Percentiles rank a stretch among this genome's conserved stretches.
Evolutionary conservation across 2,329 filamentous ascomycete species (phyloP).

Genomic region (Tolypocladium tropicale): DNA sequence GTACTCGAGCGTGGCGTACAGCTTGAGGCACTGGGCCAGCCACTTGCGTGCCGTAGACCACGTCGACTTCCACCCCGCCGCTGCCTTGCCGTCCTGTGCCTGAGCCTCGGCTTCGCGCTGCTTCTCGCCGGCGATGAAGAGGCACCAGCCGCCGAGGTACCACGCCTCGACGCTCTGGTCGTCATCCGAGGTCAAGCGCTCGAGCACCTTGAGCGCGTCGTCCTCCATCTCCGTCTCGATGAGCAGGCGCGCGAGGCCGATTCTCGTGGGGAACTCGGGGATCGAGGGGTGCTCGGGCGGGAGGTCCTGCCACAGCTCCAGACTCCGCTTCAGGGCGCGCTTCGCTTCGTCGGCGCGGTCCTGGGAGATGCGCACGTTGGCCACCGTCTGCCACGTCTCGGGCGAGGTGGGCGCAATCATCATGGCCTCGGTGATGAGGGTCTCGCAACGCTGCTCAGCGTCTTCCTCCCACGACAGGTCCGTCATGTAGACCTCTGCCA

Average conservation of each 20-base stretch:
- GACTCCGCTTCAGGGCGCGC: slow-evolving; percentile 66
- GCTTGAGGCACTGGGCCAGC: slow-evolving; percentile 68
- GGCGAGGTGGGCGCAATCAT: slow-evolving; percentile 70
- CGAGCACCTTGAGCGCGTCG: slow-evolving; percentile 75
- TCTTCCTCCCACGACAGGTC: slow-evolving; percentile 89
- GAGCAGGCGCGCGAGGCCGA: slow-evolving; percentile 73
- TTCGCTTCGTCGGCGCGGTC: slow-evolving; percentile 66
- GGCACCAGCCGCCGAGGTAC: slow-evolving; percentile 93
- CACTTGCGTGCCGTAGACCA: slow-evolving; percentile 72
- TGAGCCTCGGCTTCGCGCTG: slow-evolving; percentile 28
- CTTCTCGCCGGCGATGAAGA: slow-evolving; percentile 70
- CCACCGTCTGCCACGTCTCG: slow-evolving; percentile 91
- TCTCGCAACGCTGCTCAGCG: slow-evolving; percentile 80
- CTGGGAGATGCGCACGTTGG: slow-evolving; percentile 89
- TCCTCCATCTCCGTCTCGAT: slow-evolving; percentile 85
- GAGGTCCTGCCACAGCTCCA: slow-evolving; percentile 75
- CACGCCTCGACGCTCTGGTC: slow-evolving; percentile 92
- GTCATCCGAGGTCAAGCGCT: slow-evolving; percentile 76
- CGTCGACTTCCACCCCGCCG: slow-evolving; percentile 46
- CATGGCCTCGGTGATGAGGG: slow-evolving; percentile 81
- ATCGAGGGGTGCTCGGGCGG: slow-evolving; percentile 60
- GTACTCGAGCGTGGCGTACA: slow-evolving; percentile 74
- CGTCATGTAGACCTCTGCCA: slow-evolving; percentile 98
- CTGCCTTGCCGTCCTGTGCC: slow-evolving; percentile 18
- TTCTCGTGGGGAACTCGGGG: slow-evolving; percentile 77